Evolutionary conservation across 2,329 filamentous ascomycete genomes (phyloP).

Genomic region (Graphilbum sp.): DNA sequence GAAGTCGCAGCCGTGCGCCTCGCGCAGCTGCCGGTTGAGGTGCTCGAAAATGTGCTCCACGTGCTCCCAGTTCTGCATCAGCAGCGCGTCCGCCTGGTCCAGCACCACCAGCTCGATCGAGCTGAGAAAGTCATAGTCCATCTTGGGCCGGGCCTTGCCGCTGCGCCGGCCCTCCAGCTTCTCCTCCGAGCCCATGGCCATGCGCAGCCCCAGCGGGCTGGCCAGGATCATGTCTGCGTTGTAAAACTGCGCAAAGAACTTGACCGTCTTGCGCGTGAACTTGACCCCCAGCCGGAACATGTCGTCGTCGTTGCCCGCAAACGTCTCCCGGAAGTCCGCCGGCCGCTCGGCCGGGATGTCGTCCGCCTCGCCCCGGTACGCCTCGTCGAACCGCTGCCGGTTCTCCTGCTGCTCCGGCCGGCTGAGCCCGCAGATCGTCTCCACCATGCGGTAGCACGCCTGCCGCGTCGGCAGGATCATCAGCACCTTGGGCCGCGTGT

Average conservation of each 20-base stretch:
- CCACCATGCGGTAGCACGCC: conserved; percentile 62
- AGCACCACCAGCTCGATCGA: conserved; percentile 84
- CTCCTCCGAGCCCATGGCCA: conserved; percentile 71
- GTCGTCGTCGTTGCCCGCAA: conserved; percentile 91
- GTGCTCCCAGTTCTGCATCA: conserved; percentile 99
- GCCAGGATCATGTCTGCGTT: conserved; percentile 90
- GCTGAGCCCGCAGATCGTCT: conserved; percentile 60
- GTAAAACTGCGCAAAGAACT: conserved; percentile 91
- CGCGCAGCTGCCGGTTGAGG: conserved; percentile 77
- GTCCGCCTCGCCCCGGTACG: conserved; percentile 54
- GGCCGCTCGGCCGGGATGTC: conserved; percentile 40
- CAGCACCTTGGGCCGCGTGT: conserved; percentile 84
- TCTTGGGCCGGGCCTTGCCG: conserved; percentile 25
- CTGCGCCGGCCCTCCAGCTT: conserved; percentile 31
- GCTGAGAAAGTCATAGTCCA: conserved; percentile 79
- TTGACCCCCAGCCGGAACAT: conserved; percentile 95
- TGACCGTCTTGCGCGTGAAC: conserved; percentile 89
- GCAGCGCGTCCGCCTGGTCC: conserved; percentile 80
- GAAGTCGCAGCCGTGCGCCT: conserved; percentile 86
- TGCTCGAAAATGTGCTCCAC: conserved; percentile 83
- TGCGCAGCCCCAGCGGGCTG: conserved; percentile 75
- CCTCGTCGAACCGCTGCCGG: conserved; percentile 77
- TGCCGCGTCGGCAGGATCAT: conserved; percentile 82
- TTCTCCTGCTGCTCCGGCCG: conserved; percentile 88
- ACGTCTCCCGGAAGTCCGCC: conserved; percentile 75